Evolutionary conservation across 108 stramenopile genomes (phyloP).

Genomic region (Fistulifera solaris): DNA sequence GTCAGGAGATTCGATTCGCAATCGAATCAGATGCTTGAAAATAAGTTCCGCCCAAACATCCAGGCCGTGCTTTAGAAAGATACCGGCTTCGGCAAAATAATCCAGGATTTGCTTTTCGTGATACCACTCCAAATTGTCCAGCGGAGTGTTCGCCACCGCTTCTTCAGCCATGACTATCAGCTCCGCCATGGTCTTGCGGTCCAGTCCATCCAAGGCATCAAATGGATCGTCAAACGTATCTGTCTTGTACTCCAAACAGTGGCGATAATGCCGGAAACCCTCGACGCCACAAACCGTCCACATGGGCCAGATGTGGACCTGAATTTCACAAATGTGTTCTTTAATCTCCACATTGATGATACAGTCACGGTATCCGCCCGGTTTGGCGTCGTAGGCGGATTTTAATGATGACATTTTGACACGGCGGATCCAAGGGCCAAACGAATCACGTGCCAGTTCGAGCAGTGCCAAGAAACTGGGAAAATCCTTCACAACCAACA

Average conservation of each 20-base stretch:
- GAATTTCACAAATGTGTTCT: conserved; percentile 85
- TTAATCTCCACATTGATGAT: conserved; percentile 81
- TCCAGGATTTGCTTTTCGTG: conserved; percentile 84
- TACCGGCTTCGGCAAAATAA: conserved; percentile 79
- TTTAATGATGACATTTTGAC: conserved; percentile 74
- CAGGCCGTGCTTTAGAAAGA: conserved; percentile 75
- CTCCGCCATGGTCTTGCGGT: conserved; percentile 85
- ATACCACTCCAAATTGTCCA: conserved; percentile 84
- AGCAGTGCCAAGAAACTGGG: conserved; percentile 70
- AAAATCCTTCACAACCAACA: conserved; percentile 80
- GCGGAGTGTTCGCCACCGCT: conserved; percentile 74
- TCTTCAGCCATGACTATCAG: conserved; percentile 87
- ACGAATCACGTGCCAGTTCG: conserved; percentile 74
- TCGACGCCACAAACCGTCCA: conserved; percentile 82
- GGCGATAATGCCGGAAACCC: conserved; percentile 84
- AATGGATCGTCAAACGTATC: conserved; percentile 77
- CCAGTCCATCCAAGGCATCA: conserved; percentile 72
- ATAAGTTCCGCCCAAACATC: conserved; percentile 76
- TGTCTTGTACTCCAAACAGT: conserved; percentile 82
- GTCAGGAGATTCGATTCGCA: conserved; percentile 70
- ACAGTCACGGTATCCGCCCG: conserved; percentile 79
- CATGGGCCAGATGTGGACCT: conserved; percentile 81
- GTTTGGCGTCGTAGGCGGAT: conserved; percentile 45
- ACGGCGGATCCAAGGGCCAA: conserved; percentile 77
- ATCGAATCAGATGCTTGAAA: conserved; percentile 50